Evolutionary conservation across 2,329 filamentous ascomycete species (phyloP).

Genomic region (Penicillium sp.): DNA sequence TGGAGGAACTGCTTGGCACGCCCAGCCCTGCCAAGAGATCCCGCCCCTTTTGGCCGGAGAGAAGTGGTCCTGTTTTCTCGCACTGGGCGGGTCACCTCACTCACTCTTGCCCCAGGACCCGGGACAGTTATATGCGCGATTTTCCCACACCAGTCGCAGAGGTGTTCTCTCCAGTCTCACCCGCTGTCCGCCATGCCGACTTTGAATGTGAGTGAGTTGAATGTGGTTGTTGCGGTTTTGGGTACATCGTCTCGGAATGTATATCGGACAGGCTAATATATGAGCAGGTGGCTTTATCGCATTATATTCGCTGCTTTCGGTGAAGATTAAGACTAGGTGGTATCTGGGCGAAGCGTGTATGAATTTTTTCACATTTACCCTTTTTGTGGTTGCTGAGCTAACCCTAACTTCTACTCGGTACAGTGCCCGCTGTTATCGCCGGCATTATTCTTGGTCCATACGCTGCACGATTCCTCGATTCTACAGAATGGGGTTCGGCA

Average conservation of each 20-base stretch:
- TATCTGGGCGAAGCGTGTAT: slow-evolving; percentile 46
- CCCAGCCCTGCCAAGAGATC: not conserved
- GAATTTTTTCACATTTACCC: slow-evolving; percentile 9
- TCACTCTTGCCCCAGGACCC: too few species aligned
- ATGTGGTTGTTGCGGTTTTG: slow-evolving; percentile 1
- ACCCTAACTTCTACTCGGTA: not conserved
- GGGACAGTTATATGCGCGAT: not conserved
- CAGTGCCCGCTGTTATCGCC: slow-evolving; percentile 61
- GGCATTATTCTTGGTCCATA: slow-evolving; percentile 62
- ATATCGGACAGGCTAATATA: not conserved
- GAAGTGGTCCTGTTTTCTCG: not conserved
- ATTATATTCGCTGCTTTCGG: slow-evolving; percentile 38
- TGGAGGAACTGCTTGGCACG: not conserved
- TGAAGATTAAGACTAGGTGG: slow-evolving; percentile 44
- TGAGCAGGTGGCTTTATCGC: slow-evolving; percentile 39
- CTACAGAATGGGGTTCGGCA: slow-evolving; percentile 43
- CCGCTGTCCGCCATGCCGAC: not conserved
- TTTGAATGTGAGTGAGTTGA: slow-evolving; percentile 6
- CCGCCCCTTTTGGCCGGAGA: not conserved
- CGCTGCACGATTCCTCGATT: slow-evolving; percentile 58
- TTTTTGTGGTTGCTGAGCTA: not conserved
- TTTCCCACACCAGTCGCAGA: not conserved
- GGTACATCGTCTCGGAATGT: not conserved
- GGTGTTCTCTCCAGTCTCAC: not conserved
- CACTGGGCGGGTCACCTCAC: not conserved